phyloP scores from a whole-genome alignment of 2,329 filamentous ascomycete genomes.

The Fusarium ambrosium region DNA sequence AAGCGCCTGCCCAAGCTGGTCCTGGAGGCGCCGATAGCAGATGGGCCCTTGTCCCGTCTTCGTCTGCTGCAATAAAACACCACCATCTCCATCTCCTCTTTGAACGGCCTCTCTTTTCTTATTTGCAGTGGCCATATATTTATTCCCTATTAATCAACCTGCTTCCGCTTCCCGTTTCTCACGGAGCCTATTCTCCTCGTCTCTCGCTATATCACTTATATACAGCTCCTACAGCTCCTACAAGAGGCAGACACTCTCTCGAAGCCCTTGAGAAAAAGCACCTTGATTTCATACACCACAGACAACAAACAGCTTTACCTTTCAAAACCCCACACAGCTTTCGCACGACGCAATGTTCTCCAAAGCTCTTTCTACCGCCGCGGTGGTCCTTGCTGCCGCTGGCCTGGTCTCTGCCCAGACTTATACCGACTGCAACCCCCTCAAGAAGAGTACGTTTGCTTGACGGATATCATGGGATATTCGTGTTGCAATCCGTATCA shows the following conservation, averaged over 20 bases:
- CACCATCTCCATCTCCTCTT: slow-evolving; percentile 21
- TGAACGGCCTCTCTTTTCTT: slow-evolving; percentile 22
- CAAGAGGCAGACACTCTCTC: slow-evolving; percentile 35
- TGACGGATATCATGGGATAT: not conserved
- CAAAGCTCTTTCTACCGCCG: slow-evolving; percentile 61
- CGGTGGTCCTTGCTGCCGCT: slow-evolving; percentile 64
- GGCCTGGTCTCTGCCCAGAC: slow-evolving; percentile 68
- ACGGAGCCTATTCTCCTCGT: slow-evolving; percentile 4
- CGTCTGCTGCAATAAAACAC: slow-evolving; percentile 12
- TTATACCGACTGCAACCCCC: slow-evolving; percentile 68
- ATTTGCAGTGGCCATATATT: slow-evolving; percentile 8
- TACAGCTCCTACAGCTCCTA: slow-evolving; percentile 33
- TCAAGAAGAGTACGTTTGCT: slow-evolving; percentile 60
- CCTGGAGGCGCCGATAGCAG: slow-evolving; percentile 20
- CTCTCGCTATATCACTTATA: slow-evolving; percentile 1
- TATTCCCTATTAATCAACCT: slow-evolving; percentile 38
- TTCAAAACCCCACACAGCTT: slow-evolving; percentile 9
- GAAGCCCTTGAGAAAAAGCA: slow-evolving; percentile 32
- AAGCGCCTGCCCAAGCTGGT: slow-evolving; percentile 28
- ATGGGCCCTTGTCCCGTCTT: slow-evolving; percentile 20
- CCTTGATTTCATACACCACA: slow-evolving; percentile 19
- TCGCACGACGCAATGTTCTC: slow-evolving; percentile 54
- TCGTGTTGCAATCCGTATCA: not conserved
- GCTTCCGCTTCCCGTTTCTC: slow-evolving; percentile 22
- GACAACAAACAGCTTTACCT: slow-evolving; percentile 20